Evolutionary conservation across 2,329 filamentous ascomycete genomes (phyloP), one percentile per base, ranked within the genome.

Genomic region (Truncatella angustata): DNA sequence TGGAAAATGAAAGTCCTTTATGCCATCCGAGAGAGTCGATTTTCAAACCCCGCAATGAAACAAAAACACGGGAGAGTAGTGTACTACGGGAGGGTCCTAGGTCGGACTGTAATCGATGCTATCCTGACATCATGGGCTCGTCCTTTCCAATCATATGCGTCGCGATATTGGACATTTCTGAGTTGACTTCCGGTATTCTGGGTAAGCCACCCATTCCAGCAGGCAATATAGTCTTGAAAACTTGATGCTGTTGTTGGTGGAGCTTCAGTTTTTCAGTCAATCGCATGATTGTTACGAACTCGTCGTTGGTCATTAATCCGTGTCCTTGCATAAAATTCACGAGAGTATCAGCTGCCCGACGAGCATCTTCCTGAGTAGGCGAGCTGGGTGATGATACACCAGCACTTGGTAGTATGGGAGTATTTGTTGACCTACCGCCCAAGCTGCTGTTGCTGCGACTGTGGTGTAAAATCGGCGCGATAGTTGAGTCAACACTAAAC

Each of bases 191-290:
- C 0, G 79, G 79, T 49, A 83, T 83, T 30, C 78, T 73, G 2
- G 79, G 78, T 9, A 84, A 64, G 0, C 77, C 77, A 3, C 79
- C 77, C 49, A 80, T 44, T 16, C 60, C 56, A 3, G 61, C 54
- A 7, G 47, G 36, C n/a, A 50, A 11, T 54, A 54, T 64, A 30
- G 49, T 58, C 58, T 65, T 70, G 54, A 55, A 65, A 24, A 50
- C 55, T 51, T 53, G 63, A 55, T 47, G 55, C 39, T 72, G 68
- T 16, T 68, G 69, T 50, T 84, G 80, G 43, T 88, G 82, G 32
- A 95, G 74, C 54, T 89, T 85, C 26, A 96, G 78, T 70, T 93
- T 95, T 69, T 96, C 88, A 67, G 92, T 93, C 57, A 97, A 73
- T 66, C 91, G 90, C 16, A 90, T 79, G 44, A 97, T 85, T 3